Base-by-base conservation (phyloP, 2,329 filamentous ascomycete genomes). In the Xylariaceae sp. region DNA sequence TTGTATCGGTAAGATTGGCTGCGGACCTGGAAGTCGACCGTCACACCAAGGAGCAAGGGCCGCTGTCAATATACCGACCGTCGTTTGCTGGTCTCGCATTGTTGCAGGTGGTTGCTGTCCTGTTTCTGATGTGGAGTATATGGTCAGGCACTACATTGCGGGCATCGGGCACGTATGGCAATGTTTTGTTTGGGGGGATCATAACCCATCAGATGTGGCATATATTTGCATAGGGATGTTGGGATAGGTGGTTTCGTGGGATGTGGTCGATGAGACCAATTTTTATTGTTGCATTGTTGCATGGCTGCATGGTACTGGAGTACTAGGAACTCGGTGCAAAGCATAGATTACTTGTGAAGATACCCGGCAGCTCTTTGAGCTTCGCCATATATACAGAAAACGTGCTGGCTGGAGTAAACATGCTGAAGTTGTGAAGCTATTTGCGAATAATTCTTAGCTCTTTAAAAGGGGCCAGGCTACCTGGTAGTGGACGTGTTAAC, bases 171-270 rank as follows among this genome's bases (percentile, higher is more conserved):
- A 47, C 42, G 12, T 59, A 58, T 38, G 62, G 62, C 37, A 63
- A 56, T 42, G 53, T 48, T 8, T 46, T 63, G 19, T 59, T 64
- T 32, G 55, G 59, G 10, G 48, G 49, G 20, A 55, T 54, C 41
- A 59, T 64, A 16, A 47, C 54, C 40, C 62, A 64, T 48, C 62
- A 64, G 22, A 48, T 60, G 40, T 59, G 57, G 59, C 62, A 64
- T 45, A 53, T 59, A 6, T 60, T 64, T 37, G 42, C 47, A 19
- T 62, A 50, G 40, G 22, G 17, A 22, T 23, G 11, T 34, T 17
- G 37, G 10, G 11, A 32, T 37, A 11, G 16, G 16, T 34, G 22
- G 5, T n/a, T 32, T 27, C 22, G 11, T n/a, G 7, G 37, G 21
- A 19, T 23, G 16, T n/a, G 14, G 23, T 37, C 35, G 41, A 33